A percentile compares a stretch with the other conserved stretches of the same genome.
Conservation (phyloP, 352 stramenopile genomes). For the Globisporangium irregulare region DNA sequence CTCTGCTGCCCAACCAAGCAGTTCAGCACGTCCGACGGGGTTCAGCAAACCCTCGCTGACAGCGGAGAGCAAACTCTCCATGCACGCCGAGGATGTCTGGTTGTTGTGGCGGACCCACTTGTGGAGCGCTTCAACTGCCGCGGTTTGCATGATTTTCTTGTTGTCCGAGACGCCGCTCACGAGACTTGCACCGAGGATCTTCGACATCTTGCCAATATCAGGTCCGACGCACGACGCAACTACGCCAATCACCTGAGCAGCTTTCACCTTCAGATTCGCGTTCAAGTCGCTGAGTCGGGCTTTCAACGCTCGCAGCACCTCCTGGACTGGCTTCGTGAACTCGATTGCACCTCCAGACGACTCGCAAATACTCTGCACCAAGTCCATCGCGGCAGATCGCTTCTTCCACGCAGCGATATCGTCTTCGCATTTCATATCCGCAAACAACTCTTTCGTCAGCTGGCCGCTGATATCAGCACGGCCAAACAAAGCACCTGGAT, state of each 20-base stretch:
- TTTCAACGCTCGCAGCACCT: slow-evolving; percentile 74
- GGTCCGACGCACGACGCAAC: slow-evolving; percentile 73
- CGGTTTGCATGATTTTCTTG: slow-evolving; percentile 87
- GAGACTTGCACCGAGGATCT: slow-evolving; percentile 65
- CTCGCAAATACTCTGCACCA: slow-evolving; percentile 75
- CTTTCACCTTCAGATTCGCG: slow-evolving; percentile 85
- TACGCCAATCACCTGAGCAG: slow-evolving; percentile 76
- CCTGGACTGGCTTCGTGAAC: slow-evolving; percentile 78
- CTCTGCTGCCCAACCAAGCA: slow-evolving; percentile 73
- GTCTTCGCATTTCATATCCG: slow-evolving; percentile 82
- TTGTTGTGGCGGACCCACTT: slow-evolving; percentile 84
- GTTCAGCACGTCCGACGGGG: slow-evolving; percentile 69
- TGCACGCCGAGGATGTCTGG: slow-evolving; percentile 50
- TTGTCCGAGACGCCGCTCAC: slow-evolving; percentile 80
- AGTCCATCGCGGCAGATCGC: slow-evolving; percentile 76
- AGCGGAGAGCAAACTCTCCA: slow-evolving; percentile 70
- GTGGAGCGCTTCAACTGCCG: slow-evolving; percentile 71
- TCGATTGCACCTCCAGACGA: slow-evolving; percentile 72
- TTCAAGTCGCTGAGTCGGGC: slow-evolving; percentile 81
- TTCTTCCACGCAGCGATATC: slow-evolving; percentile 88
- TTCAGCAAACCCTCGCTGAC: slow-evolving; percentile 75
- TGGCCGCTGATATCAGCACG: slow-evolving; percentile 74
- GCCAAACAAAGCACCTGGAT: slow-evolving; percentile 63
- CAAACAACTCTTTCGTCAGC: slow-evolving; percentile 85
- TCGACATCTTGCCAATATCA: slow-evolving; percentile 79